Evolutionary conservation across 768 basidiomycete species (phyloP).

Genomic region (Lactifluus hygrophoroides): DNA sequence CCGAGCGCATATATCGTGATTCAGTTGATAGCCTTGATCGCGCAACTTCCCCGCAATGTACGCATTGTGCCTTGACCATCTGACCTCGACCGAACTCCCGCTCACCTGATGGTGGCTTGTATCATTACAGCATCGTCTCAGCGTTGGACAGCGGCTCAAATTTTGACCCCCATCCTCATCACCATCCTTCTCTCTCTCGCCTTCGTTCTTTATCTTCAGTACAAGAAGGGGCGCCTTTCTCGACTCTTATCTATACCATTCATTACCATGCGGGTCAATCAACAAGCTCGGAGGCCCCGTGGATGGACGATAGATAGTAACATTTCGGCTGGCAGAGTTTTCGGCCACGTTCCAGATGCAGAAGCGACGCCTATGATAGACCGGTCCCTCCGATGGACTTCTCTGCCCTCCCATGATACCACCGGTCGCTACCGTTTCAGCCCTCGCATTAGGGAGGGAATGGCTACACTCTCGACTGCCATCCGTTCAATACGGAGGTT

Average conservation of each 20-base stretch:
- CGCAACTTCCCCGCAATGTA: not conserved
- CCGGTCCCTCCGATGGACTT: not conserved
- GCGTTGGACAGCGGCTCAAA: constrained; percentile 2
- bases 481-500: constrained; percentile 6
- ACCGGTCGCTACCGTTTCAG: not conserved
- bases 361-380: constrained; percentile 14
- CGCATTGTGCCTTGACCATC: not conserved
- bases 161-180: constrained; percentile 10
- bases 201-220: not conserved
- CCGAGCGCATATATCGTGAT: constrained; percentile 1
- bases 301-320: not conserved
- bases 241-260: not conserved
- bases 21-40: not conserved
- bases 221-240: constrained; percentile 4
- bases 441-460: not conserved
- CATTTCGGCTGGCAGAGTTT: not conserved
- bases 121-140: constrained; percentile 14
- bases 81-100: not conserved
- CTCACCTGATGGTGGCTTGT: constrained; percentile 8
- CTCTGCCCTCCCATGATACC: not conserved
- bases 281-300: not conserved
- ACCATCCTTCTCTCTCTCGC: not conserved
- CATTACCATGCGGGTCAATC: constrained; percentile 9
- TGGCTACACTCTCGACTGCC: not conserved
- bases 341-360: not conserved